Evolutionary conservation across 2,329 filamentous ascomycete genomes (phyloP).

Genomic region (Escovopsis sp.): DNA sequence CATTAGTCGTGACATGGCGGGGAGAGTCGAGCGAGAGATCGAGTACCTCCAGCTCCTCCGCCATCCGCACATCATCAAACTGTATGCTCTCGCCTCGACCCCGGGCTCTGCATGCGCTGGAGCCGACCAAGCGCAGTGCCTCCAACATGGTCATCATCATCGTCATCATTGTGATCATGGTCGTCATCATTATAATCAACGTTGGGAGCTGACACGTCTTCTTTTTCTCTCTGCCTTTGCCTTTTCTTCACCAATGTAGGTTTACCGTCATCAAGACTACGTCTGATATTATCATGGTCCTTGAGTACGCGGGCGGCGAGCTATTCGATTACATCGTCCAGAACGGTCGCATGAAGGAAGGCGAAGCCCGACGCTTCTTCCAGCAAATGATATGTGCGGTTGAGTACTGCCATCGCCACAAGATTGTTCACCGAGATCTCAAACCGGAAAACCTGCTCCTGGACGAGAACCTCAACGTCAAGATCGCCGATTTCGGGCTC

Average conservation of each 20-base stretch:
- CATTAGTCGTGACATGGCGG: constrained; percentile 94
- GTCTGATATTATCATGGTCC: constrained; percentile 94
- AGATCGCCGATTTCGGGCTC: constrained; percentile 96
- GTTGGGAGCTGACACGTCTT: too few species aligned
- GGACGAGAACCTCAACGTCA: constrained; percentile 92
- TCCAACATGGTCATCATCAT: too few species aligned
- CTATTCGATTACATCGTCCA: constrained; percentile 97
- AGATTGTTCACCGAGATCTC: constrained; percentile 93
- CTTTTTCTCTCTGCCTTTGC: too few species aligned
- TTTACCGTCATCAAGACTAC: constrained; percentile 95
- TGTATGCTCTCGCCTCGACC: constrained; percentile 43
- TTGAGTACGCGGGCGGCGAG: constrained; percentile 93
- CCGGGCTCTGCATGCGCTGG: too few species aligned
- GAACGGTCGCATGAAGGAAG: constrained; percentile 79
- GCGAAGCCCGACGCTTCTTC: constrained; percentile 92
- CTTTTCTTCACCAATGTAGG: constrained; percentile 29
- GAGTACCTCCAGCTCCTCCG: constrained; percentile 91
- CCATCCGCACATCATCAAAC: constrained; percentile 97
- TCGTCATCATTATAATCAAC: too few species aligned
- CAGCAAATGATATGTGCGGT: constrained; percentile 98
- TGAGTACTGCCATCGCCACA: constrained; percentile 96
- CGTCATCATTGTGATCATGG: too few species aligned
- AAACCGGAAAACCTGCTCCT: constrained; percentile 95
- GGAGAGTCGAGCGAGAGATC: constrained; percentile 92
- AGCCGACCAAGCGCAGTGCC: too few species aligned